Conservation (phyloP, 2,329 filamentous ascomycete species). For the Fusarium sp. region DNA sequence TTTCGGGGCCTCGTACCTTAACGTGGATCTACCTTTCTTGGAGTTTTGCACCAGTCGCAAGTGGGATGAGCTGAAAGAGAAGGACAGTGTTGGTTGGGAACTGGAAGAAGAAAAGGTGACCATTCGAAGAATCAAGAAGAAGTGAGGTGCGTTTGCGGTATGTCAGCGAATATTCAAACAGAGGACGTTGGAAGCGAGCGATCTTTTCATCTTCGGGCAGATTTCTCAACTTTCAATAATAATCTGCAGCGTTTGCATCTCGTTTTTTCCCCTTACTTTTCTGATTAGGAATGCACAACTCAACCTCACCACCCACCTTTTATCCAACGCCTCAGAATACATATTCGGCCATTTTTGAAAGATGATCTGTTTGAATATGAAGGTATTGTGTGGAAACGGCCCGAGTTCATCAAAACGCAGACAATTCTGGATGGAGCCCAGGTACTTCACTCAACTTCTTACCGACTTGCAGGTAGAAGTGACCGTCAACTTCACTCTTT, state of each 20-base stretch:
- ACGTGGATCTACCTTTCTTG: conserved; percentile 75
- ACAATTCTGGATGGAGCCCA: background rate
- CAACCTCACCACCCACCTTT: background rate
- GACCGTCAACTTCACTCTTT: background rate
- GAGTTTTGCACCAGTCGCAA: conserved; percentile 74
- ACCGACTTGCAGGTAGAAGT: background rate
- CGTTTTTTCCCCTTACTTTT: background rate
- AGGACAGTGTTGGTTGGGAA: conserved; percentile 87
- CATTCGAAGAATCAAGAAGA: conserved; percentile 71
- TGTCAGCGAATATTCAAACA: conserved; percentile 20
- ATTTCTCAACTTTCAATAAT: conserved; percentile 2
- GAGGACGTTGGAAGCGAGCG: conserved; percentile 7
- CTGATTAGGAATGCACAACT: background rate
- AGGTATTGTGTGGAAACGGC: background rate
- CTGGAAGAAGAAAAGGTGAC: conserved; percentile 78
- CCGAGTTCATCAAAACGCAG: background rate
- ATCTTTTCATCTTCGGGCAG: background rate
- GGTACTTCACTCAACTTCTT: background rate
- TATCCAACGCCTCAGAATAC: background rate
- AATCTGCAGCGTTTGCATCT: conserved; percentile 4
- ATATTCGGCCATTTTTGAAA: background rate
- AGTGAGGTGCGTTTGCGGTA: conserved; percentile 41
- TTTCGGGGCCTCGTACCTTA: conserved; percentile 84
- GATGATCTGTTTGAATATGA: background rate
- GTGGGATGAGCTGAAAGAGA: conserved; percentile 78